Evolutionary conservation across 306 rosid genomes (phyloP), one percentile per base, ranked within the genome.

Genomic region (Alnus glutinosa): DNA sequence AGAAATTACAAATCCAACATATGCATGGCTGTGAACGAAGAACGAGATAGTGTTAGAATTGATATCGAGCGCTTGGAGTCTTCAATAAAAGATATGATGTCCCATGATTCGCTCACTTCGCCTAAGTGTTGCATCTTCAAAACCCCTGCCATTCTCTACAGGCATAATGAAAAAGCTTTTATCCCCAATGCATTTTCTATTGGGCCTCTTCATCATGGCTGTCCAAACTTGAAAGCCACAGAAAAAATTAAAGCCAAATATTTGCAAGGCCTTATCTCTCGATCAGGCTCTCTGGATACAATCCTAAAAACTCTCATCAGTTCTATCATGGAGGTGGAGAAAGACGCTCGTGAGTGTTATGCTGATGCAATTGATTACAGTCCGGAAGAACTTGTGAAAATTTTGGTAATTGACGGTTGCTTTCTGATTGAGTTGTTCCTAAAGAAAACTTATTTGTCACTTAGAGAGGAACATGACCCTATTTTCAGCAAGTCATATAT

Each of bases 351-450:
- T 0, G 7, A 4, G 1, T 76, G 39, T 70, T 84, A 80, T 19
- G 74, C 55, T 0, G 66, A 59, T 16, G 32, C 70, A 28, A 34
- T 77, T 15, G 42, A 5, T n/a, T 37, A n/a, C 18, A 28, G 8
- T 1, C 2, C 9, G 4, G 0, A 23, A 0, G 54, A 77, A 0
- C 73, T 84, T n/a, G 4, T 59, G 4, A 48, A 70, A 66, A 75
- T 85, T 46, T 42, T 81, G 80, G 58, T 85, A 4, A 73, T 85
- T 7, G 88, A 85, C n/a, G 83, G 83, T 7, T 85, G 83, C 72
- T 85, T 85, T 57, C 15, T 84, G 4, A 1, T 77, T 7, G 82
- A 80, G 70, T 19, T 84, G 0, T 61, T 84, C 54, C 70, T 71
- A 0, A 84, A 32, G 76, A 2, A 13, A 5, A 7, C 52, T 6